Evolutionary conservation across 495 filamentous ascomycete species (phyloP), one percentile per base, ranked within the genome.

Genomic region (Penicilliopsis zonata): DNA sequence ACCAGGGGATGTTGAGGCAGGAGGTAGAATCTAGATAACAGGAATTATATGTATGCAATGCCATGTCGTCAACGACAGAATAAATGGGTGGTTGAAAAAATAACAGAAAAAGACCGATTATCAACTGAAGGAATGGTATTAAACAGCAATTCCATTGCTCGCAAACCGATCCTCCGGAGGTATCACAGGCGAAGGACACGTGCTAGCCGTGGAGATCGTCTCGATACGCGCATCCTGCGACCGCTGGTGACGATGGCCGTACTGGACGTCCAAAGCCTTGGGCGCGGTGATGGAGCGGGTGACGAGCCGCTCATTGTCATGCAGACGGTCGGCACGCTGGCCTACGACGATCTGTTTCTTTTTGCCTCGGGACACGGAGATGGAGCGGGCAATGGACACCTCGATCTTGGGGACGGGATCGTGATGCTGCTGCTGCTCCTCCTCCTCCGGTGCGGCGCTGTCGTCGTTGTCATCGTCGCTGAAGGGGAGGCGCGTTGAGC

Each of bases 151-250:
- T n/a, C n/a, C n/a, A n/a, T n/a, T n/a, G n/a, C n/a, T n/a, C n/a
- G n/a, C n/a, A n/a, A n/a, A n/a, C n/a, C n/a, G n/a, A n/a, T n/a
- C n/a, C n/a, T n/a, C n/a, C n/a, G n/a, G n/a, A n/a, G n/a, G n/a
- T n/a, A n/a, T n/a, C n/a, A n/a, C n/a, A n/a, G n/a, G n/a, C n/a
- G n/a, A n/a, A n/a, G n/a, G n/a, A n/a, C n/a, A n/a, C n/a, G n/a
- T n/a, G n/a, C n/a, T 35, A 13, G 30, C 26, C 24, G 14, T 14
- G 46, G 37, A 54, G 13, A 49, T n/a, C 9, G 43, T 51, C 38
- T 63, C 61, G 33, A 65, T 59, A 13, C 50, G 47, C 35, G 53
- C 35, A 23, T 61, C 47, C 24, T 63, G 55, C 2, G 61, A 61
- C 13, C 45, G 44, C 8, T 47, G 50, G 44, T 50, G 51, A 18